Evolutionary conservation across 495 filamentous ascomycete species (phyloP).

Genomic region (Xylaria scruposa): DNA sequence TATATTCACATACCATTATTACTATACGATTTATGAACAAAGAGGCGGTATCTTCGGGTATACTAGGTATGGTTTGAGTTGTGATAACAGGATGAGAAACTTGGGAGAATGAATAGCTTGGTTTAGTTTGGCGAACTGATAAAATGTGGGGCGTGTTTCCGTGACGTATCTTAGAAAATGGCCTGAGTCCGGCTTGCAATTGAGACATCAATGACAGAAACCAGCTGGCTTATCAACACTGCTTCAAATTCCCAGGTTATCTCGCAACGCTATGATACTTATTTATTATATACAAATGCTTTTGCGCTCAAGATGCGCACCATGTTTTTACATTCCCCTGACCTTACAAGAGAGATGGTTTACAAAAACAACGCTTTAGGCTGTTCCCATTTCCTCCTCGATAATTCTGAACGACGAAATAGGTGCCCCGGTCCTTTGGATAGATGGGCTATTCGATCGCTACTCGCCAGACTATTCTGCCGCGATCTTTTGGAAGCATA

Average conservation of each 20-base stretch:
- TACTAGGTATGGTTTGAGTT: background rate
- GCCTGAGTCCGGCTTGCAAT: background rate
- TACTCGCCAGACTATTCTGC: background rate
- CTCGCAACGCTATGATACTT: background rate
- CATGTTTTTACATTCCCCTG: background rate
- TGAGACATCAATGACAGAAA: background rate
- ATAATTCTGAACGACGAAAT: background rate
- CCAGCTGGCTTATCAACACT: background rate
- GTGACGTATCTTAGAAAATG: background rate
- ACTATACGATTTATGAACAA: background rate
- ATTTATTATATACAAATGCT: background rate
- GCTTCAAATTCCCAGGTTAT: background rate
- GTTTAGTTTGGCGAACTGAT: background rate
- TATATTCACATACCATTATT: conserved; percentile 16
- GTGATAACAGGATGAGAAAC: background rate
- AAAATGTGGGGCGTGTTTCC: conserved; percentile 15
- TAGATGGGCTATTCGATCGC: background rate
- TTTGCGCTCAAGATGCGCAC: background rate
- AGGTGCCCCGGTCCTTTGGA: background rate
- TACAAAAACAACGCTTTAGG: background rate
- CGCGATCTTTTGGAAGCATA: background rate
- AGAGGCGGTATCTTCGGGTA: background rate
- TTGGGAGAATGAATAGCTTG: no score
- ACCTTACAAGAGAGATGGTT: background rate
- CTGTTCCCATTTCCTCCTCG: background rate